Conservation (phyloP, 2,329 filamentous ascomycete species). For the Fusarium sp. region DNA sequence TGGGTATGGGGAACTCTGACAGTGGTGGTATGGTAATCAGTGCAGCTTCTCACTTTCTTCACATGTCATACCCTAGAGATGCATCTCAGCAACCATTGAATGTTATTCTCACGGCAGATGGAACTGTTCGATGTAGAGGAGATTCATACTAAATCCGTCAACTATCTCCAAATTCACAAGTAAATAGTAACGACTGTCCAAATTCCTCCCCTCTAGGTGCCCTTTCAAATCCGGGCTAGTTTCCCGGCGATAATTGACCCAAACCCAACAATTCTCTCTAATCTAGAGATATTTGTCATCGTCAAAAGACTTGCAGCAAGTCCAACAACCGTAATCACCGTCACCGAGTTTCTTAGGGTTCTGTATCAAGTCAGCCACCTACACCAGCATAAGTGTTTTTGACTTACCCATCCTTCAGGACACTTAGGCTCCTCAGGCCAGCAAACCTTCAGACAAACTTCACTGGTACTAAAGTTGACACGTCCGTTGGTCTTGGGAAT, state of each 20-base stretch:
- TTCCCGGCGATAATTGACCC: too few species aligned
- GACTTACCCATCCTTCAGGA: slow-evolving; percentile 26
- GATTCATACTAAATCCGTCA: too few species aligned
- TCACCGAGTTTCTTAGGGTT: slow-evolving; percentile 15
- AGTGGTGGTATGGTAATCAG: too few species aligned
- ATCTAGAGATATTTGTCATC: background rate
- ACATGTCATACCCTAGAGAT: too few species aligned
- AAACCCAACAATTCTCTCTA: fast-evolving
- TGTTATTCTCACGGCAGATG: fast-evolving
- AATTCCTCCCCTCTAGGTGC: background rate
- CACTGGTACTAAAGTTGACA: background rate
- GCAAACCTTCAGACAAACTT: slow-evolving; percentile 11
- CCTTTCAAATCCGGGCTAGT: fast-evolving
- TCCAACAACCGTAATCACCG: slow-evolving; percentile 13
- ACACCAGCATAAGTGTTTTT: fast-evolving
- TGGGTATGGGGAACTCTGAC: too few species aligned
- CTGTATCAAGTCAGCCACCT: background rate
- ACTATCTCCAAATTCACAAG: too few species aligned
- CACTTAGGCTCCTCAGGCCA: background rate
- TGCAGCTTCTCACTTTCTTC: too few species aligned
- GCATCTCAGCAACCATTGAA: too few species aligned
- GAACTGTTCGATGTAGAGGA: too few species aligned
- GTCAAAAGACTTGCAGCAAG: slow-evolving; percentile 8
- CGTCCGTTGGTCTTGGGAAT: background rate
- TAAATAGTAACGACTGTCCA: background rate